phyloP scores from a whole-genome alignment of 345 rosid species.

The Moricandia arvensis region DNA sequence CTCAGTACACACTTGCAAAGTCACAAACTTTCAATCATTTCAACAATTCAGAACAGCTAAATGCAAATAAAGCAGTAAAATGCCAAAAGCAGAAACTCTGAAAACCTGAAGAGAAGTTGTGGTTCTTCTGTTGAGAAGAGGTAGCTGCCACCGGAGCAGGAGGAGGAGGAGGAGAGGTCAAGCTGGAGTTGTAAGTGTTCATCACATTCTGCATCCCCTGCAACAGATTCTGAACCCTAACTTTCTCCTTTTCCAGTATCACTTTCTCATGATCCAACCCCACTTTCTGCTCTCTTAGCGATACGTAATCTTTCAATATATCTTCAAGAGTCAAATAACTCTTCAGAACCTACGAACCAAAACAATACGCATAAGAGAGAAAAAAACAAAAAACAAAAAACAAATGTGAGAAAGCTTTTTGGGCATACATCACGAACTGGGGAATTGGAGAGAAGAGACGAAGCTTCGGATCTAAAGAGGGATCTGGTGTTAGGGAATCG shows the following conservation, averaged over 20 bases:
- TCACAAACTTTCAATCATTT: neutral
- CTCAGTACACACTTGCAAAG: too few species aligned
- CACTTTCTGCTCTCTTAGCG: constrained; percentile 66
- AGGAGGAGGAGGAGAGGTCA: constrained; percentile 27
- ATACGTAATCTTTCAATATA: constrained; percentile 66
- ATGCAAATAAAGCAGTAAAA: neutral
- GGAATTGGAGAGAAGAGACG: constrained; percentile 70
- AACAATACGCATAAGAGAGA: neutral
- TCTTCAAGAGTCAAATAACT: constrained; percentile 56
- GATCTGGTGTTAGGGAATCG: constrained; percentile 55
- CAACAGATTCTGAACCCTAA: constrained; percentile 62
- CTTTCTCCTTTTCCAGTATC: constrained; percentile 59
- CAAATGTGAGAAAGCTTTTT: neutral
- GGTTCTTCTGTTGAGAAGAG: neutral
- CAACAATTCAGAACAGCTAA: neutral
- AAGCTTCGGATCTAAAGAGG: constrained; percentile 60
- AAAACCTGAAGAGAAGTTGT: constrained; percentile 2
- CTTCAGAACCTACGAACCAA: constrained; percentile 55
- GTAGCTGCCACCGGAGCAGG: constrained; percentile 23
- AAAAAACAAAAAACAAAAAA: neutral
- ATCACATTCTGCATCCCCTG: constrained; percentile 74
- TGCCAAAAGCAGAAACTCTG: neutral
- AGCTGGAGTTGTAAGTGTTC: constrained; percentile 57
- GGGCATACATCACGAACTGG: constrained; percentile 43
- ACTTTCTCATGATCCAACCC: constrained; percentile 59